Evolutionary conservation across 2,329 filamentous ascomycete genomes (phyloP).

Genomic region (Aspergillus sp.): DNA sequence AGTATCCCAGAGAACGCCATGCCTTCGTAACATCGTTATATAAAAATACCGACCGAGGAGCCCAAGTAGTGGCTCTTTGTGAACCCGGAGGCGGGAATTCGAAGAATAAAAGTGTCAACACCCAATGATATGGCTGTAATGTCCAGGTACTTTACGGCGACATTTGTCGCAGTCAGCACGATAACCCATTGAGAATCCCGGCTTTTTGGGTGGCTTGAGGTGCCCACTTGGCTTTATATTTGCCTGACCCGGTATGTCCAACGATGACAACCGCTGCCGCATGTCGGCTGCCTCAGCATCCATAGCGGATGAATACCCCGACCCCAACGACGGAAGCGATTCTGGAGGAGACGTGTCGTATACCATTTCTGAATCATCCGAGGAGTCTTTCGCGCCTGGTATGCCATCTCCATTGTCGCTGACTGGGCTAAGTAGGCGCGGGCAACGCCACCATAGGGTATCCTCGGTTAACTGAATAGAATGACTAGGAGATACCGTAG

Average conservation of each 20-base stretch:
- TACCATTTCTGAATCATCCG: slow-evolving; percentile 21
- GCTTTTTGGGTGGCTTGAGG: slow-evolving; percentile 31
- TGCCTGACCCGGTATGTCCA: not conserved
- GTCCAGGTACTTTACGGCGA: slow-evolving; percentile 69
- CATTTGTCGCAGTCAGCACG: slow-evolving; percentile 77
- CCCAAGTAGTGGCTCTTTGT: not conserved
- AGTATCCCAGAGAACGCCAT: not conserved
- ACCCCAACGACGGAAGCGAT: slow-evolving; percentile 1
- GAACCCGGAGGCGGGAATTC: not conserved
- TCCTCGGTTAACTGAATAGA: slow-evolving; percentile 6
- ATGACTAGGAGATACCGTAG: not conserved
- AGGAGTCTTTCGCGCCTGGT: slow-evolving; percentile 7
- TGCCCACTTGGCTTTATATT: not conserved
- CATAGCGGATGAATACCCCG: not conserved
- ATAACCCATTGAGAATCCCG: slow-evolving; percentile 75
- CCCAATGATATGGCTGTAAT: slow-evolving; percentile 74
- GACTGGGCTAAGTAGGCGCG: slow-evolving; percentile 41
- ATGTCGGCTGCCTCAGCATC: slow-evolving; percentile 4
- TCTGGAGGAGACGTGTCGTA: slow-evolving; percentile 9
- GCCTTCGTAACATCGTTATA: not conserved
- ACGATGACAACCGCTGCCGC: slow-evolving; percentile 3
- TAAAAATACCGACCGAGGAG: not conserved
- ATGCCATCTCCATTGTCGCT: slow-evolving; percentile 34
- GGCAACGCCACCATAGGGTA: slow-evolving; percentile 21
- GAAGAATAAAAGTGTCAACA: slow-evolving; percentile 18